These are phyloP conservation scores for Schwanniomyces pseudopolymorphus DNA, from an alignment of 805 yeast genomes.

Conservation along the genomic window DNA sequence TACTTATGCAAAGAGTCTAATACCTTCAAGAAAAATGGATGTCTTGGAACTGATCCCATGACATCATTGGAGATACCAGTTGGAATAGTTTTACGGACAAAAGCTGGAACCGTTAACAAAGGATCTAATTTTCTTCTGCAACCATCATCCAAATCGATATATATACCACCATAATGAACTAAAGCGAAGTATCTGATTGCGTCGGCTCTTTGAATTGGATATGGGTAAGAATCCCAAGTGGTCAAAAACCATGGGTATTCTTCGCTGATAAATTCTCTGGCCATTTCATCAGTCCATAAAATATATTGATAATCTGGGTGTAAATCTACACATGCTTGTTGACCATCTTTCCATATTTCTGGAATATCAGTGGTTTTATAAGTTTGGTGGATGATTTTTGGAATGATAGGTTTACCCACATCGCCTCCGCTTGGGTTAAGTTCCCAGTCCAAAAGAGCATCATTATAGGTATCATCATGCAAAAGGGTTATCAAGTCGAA, in stretches of 20 bases:
- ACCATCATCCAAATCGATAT: slow-evolving; percentile 88
- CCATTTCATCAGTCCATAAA: slow-evolving; percentile 86
- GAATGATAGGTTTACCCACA: slow-evolving; percentile 57
- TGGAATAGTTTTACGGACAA: slow-evolving; percentile 83
- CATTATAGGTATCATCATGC: slow-evolving; percentile 68
- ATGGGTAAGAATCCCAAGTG: slow-evolving; percentile 75
- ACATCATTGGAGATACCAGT: slow-evolving; percentile 92
- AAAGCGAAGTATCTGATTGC: slow-evolving; percentile 85
- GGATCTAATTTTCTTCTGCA: slow-evolving; percentile 81
- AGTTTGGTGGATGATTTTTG: slow-evolving; percentile 91
- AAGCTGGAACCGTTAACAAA: slow-evolving; percentile 75
- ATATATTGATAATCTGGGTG: slow-evolving; percentile 89
- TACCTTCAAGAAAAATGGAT: slow-evolving; percentile 77
- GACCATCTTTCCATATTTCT: slow-evolving; percentile 77
- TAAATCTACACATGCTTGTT: slow-evolving; percentile 67
- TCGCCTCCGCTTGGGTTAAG: slow-evolving; percentile 53
- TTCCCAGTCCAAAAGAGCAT: slow-evolving; percentile 63
- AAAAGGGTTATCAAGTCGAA: slow-evolving; percentile 72
- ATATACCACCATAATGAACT: slow-evolving; percentile 83
- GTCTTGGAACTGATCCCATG: slow-evolving; percentile 85
- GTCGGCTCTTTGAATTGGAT: slow-evolving; percentile 87
- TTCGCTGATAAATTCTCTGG: slow-evolving; percentile 73
- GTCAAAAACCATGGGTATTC: slow-evolving; percentile 84
- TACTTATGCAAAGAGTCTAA: slow-evolving; percentile 63
- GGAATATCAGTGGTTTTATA: slow-evolving; percentile 81